phyloP scores from a whole-genome alignment of 768 basidiomycete species.

The Boletus rex-veris region DNA sequence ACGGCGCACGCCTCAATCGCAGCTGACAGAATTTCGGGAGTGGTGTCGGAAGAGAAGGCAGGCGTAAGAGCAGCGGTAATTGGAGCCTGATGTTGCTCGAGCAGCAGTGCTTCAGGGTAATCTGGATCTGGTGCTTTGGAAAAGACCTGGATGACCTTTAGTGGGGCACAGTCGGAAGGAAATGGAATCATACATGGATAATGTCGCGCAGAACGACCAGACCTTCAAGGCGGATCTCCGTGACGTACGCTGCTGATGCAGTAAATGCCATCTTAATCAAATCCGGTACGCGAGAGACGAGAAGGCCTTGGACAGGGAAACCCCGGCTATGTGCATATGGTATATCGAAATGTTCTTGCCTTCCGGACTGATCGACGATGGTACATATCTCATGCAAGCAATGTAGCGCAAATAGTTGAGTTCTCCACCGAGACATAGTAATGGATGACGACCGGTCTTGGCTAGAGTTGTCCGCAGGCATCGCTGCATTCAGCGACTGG shows the following conservation, averaged over 20 bases:
- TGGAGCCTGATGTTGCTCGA: conserved; percentile 98
- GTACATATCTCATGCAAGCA: conserved; percentile 88
- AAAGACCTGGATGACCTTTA: conserved; percentile 62
- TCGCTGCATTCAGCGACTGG: conserved; percentile 75
- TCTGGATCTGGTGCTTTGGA: conserved; percentile 85
- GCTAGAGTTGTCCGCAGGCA: conserved; percentile 29
- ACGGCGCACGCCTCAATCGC: conserved; percentile 92
- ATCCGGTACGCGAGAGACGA: conserved; percentile 86
- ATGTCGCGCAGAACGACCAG: conserved; percentile 87
- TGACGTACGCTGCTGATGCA: conserved; percentile 93
- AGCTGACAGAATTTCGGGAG: conserved; percentile 90
- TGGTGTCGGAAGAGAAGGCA: conserved; percentile 92
- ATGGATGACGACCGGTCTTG: conserved; percentile 36
- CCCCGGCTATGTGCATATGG: conserved; percentile 62
- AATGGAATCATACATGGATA: conserved; percentile 61
- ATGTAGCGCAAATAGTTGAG: conserved; percentile 89
- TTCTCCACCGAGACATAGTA: conserved; percentile 86
- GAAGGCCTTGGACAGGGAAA: conserved; percentile 53
- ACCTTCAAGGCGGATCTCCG: conserved; percentile 90
- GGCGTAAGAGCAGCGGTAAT: conserved; percentile 97
- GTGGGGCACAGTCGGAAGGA: neutral
- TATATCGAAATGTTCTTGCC: conserved; percentile 82
- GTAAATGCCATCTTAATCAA: conserved; percentile 98
- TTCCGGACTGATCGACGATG: conserved; percentile 66
- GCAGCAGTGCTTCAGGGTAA: conserved; percentile 81